phyloP scores from a whole-genome alignment of 495 filamentous ascomycete species.

The Xylaria palmicola region DNA sequence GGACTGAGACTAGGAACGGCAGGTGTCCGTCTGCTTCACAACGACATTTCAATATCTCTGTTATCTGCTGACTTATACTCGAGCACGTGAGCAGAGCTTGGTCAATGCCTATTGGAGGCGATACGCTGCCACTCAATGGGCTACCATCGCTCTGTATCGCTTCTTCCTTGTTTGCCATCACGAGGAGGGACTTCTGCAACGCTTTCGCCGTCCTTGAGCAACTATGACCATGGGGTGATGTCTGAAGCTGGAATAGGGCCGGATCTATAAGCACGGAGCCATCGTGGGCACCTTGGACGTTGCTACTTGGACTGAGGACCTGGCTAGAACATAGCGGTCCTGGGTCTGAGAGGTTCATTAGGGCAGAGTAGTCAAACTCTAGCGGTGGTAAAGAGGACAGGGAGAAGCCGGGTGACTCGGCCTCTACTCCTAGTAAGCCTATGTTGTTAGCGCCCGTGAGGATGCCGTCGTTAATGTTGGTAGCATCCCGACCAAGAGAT shows the following conservation, averaged over 20 bases:
- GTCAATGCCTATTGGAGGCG: not conserved
- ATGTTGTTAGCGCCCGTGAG: not conserved
- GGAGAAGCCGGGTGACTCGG: not conserved
- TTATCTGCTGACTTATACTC: not conserved
- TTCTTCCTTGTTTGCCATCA: not conserved
- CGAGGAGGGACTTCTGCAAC: not conserved
- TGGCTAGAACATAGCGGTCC: not conserved
- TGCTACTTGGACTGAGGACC: not conserved
- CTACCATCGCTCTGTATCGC: not conserved
- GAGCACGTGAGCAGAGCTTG: conserved; percentile 1
- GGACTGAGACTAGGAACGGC: not conserved
- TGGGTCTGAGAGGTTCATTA: not conserved
- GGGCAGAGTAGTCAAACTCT: not conserved
- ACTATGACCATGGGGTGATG: not conserved
- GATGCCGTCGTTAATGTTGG: not conserved
- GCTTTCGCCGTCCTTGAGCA: not conserved
- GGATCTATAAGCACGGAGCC: not conserved
- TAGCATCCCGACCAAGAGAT: not conserved
- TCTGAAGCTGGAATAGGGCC: not conserved
- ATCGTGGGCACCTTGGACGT: not conserved
- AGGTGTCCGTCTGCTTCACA: conserved; percentile 1
- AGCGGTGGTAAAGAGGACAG: not conserved
- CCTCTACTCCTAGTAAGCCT: not conserved
- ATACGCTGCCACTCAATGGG: not conserved
- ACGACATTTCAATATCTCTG: not conserved